Evolutionary conservation across 78 protist genomes (phyloP).

Genomic region (Dictyostelium firmibasis): DNA sequence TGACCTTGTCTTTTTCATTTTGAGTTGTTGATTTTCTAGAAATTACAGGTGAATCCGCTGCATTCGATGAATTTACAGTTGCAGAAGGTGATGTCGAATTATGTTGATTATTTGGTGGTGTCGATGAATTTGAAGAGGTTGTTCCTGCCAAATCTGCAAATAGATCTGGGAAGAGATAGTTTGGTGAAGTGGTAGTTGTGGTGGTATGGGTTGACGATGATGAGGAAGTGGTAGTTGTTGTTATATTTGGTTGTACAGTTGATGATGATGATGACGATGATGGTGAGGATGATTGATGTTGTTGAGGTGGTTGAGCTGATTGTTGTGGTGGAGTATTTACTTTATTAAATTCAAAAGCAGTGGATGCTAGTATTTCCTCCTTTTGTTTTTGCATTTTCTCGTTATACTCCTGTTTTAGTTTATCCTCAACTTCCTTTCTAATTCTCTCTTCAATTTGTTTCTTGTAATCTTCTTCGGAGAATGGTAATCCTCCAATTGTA

Average conservation of each 20-base stretch:
- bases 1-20: conserved; percentile 16
- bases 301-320: neutral
- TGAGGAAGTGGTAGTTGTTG: conserved; percentile 9
- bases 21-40: conserved; percentile 11
- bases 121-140: neutral
- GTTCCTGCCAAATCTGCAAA: neutral
- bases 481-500: neutral
- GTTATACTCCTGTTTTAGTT: conserved; percentile 25
- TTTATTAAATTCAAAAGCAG: conserved; percentile 3
- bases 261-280: neutral
- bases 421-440: conserved; percentile 72
- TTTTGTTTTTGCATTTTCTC: conserved; percentile 36
- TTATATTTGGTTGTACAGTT: neutral
- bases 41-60: conserved; percentile 7
- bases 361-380: neutral
- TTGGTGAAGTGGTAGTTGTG: conserved; percentile 4
- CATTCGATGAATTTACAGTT: neutral
- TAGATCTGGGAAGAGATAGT: conserved; percentile 13
- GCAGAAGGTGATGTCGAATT: neutral
- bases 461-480: conserved; percentile 60
- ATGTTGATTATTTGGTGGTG: neutral
- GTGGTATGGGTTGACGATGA: neutral
- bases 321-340: neutral
- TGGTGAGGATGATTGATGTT: neutral
- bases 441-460: conserved; percentile 66